Base-by-base conservation (phyloP, 768 basidiomycete genomes). In the Collybia mongolica region DNA sequence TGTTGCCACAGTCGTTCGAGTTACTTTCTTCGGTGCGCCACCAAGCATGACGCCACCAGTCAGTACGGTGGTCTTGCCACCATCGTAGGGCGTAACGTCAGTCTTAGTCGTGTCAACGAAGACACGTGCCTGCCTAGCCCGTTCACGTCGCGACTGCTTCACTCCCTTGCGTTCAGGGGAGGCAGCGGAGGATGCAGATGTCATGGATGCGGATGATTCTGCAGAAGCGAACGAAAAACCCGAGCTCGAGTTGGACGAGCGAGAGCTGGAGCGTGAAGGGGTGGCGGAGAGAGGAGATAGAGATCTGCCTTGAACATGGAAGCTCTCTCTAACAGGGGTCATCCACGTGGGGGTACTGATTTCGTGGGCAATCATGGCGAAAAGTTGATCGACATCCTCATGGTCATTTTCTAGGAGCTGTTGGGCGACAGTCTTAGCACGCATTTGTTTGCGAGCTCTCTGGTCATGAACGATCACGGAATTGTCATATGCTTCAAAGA, bases 1-100 rank as follows among this genome's bases (percentile, higher is more conserved):
- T 58, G 56, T 64, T 56, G 52, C 63, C 46, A 50, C 68, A 60
- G 63, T 62, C 61, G 59, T 59, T 51, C 55, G 69, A 63, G 46
- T 64, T 51, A 49, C 53, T 20, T 38, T 48, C 17, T 46, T 53
- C 9, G 61, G 42, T 54, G 62, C 73, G 43, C 73, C 75, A 44
- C 88, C 89, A 53, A 92, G 86, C 90, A 92, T 92, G 57, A 91
- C 89, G 55, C 89, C 90, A 49, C 90, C 90, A 2, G 89, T 90
- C 58, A 92, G 81, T 44, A 91, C 89, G 23, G 89, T 90, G 46
- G 90, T 92, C 78, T 90, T 90, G 55, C 90, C 90, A 49, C 88
- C 89, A 57, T 92, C 89, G 59, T 92, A 92, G 60, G 87, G 86
- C 41, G 89, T 91, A 54, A 91, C 86, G 39, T 87, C 86, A 47